These are phyloP conservation scores for Aegilops umbellulata DNA, from an alignment of 176 grass and related monocot genomes.

Conservation along the genomic window DNA sequence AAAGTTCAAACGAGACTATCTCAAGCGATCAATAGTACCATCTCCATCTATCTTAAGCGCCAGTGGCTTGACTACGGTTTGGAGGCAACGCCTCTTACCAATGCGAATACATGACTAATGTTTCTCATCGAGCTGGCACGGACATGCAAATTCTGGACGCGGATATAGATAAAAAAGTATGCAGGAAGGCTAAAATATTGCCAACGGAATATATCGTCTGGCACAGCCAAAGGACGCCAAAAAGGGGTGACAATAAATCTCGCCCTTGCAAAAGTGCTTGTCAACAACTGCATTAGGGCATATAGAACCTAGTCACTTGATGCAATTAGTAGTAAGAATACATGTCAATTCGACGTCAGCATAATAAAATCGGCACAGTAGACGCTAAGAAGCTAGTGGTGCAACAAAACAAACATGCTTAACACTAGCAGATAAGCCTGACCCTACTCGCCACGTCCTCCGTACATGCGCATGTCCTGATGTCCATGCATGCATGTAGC, in stretches of 20 bases:
- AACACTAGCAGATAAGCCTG: not conserved
- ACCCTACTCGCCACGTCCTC: constrained; percentile 34
- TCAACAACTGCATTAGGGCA: not conserved
- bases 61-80: not conserved
- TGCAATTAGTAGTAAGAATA: not conserved
- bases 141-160: not conserved
- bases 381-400: not conserved
- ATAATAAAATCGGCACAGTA: not conserved
- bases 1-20: not conserved
- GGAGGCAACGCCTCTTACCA: not conserved
- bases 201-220: not conserved
- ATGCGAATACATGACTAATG: not conserved
- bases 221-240: not conserved
- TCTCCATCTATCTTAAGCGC: not conserved
- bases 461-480: not conserved
- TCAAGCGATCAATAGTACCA: too few species aligned
- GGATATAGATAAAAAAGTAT: not conserved
- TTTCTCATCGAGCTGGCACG: not conserved
- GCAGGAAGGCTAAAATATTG: not conserved
- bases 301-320: not conserved
- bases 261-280: too few species aligned
- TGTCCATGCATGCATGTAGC: not conserved
- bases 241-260: not conserved
- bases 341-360: too few species aligned
- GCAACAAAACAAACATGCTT: not conserved